Conservation (phyloP, 1,284 basidiomycete genomes). For the Melampsora americana region DNA sequence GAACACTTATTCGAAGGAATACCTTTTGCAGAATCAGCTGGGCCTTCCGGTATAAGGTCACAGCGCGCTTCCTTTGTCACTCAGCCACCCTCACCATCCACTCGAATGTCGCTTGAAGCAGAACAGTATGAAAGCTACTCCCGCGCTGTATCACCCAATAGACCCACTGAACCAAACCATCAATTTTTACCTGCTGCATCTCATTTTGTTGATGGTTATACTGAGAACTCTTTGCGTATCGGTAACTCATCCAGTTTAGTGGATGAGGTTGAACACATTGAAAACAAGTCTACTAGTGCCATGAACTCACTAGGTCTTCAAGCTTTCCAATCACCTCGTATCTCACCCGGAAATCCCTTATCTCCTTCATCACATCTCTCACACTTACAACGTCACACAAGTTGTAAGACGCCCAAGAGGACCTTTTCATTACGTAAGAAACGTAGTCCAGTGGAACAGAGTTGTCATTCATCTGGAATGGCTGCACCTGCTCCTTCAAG, state of each 20-base stretch:
- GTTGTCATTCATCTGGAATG: too few species aligned
- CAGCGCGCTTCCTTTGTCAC: background rate
- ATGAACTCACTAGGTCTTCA: background rate
- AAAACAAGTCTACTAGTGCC: too few species aligned
- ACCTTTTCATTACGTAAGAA: background rate
- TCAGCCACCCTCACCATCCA: slow-evolving; percentile 23
- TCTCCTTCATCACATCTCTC: background rate
- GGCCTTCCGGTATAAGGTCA: slow-evolving; percentile 6
- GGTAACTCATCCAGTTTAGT: too few species aligned
- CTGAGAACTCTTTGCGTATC: too few species aligned
- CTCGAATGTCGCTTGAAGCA: slow-evolving; percentile 41
- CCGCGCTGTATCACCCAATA: slow-evolving; percentile 19
- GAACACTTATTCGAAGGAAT: slow-evolving; percentile 52
- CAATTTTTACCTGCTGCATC: too few species aligned
- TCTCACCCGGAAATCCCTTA: background rate
- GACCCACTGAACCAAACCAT: background rate
- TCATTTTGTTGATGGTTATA: too few species aligned
- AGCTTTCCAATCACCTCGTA: background rate
- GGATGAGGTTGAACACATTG: too few species aligned
- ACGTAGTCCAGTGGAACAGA: background rate
- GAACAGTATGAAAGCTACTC: slow-evolving; percentile 37
- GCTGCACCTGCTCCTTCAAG: too few species aligned
- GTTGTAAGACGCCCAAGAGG: background rate
- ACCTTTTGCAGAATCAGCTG: slow-evolving; percentile 46
- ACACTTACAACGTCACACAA: background rate